Base-by-base conservation (phyloP, 345 rosid species). In the Syzygium oleosum region DNA sequence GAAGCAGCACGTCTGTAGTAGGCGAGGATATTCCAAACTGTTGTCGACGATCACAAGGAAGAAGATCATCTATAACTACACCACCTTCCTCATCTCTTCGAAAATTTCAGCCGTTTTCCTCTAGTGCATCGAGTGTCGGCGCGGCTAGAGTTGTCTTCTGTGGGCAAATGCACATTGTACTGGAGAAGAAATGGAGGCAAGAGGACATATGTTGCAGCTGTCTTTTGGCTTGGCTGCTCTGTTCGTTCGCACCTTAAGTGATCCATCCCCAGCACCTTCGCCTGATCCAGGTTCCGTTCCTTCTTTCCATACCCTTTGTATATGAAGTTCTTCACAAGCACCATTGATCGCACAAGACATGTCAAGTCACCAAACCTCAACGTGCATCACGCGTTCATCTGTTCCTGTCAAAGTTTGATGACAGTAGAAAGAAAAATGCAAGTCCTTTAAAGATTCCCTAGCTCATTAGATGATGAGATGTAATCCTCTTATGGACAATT, bases 41-140 rank as follows among this genome's bases (percentile, higher is more conserved):
- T 38, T 3, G 59, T 1, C 87, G 92, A 78, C 84, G 41, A 19
- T 41, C 34, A 6, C 94, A 34, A 91, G 87, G 84, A 73, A 5
- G 15, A 12, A 6, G 25, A 19, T 15, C 17, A 9, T 12, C 31
- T 92, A 90, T 93, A 91, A 90, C n/a, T 65, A 88, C 53, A 13
- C 12, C 51, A 5, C 29, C 87, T 53, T 55, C 25, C 49, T 84
- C 79, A 84, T 54, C 54, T 78, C 86, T 21, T 7, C 9, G 84
- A 88, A 89, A 88, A 23, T 90, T 91, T 92, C 88, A 90, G 89
- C 15, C 29, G 38, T 54, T 65, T 34, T 86, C 38, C 51, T 27
- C 46, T 5, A 34, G 46, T 19, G 80, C 80, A 34, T 34, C 3
- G 12, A 2, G 43, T 41, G 43, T 41, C 29, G 12, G 19, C 46